Percentiles rank a stretch among this genome's conserved stretches.
phyloP scores from a whole-genome alignment of 495 filamentous ascomycete species.

The Sporormia fimetaria region DNA sequence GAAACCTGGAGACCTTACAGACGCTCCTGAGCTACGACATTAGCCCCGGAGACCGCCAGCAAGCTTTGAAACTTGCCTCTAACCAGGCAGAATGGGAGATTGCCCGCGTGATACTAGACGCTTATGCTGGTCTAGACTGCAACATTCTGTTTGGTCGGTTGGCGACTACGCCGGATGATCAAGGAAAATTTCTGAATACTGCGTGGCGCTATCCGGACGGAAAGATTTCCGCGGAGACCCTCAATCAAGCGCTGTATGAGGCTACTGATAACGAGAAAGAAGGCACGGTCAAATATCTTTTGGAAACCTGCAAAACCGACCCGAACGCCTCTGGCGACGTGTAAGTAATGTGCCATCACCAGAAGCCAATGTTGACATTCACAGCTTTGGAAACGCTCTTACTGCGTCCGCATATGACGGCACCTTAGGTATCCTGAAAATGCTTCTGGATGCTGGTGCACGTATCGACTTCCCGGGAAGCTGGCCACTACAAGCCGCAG shows the following conservation, averaged over 20 bases:
- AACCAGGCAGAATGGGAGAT: not conserved
- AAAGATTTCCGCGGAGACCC: not conserved
- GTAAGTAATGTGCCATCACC: too few species aligned
- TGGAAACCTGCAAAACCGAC: constrained; percentile 4
- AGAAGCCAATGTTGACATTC: too few species aligned
- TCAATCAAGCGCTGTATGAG: constrained; percentile 4
- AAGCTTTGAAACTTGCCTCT: not conserved
- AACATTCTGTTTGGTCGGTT: not conserved
- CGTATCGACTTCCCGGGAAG: constrained; percentile 4
- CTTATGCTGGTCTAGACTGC: not conserved
- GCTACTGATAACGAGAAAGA: constrained; percentile 7
- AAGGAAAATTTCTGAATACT: constrained; percentile 1
- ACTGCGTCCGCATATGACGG: constrained; percentile 12
- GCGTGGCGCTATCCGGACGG: constrained; percentile 4
- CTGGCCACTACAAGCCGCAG: constrained; percentile 23
- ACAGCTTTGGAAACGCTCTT: constrained; percentile 13
- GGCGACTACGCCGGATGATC: not conserved
- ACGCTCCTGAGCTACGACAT: not conserved
- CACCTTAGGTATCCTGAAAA: not conserved
- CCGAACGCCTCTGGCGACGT: constrained; percentile 7
- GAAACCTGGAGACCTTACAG: not conserved
- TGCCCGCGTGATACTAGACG: constrained; percentile 1
- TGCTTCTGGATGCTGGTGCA: constrained; percentile 6
- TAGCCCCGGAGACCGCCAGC: not conserved
- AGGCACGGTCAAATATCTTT: constrained; percentile 1